These are phyloP conservation scores for Coelastrella sp. DNA, from an alignment of 139 green algal species.

Conservation along the genomic window DNA sequence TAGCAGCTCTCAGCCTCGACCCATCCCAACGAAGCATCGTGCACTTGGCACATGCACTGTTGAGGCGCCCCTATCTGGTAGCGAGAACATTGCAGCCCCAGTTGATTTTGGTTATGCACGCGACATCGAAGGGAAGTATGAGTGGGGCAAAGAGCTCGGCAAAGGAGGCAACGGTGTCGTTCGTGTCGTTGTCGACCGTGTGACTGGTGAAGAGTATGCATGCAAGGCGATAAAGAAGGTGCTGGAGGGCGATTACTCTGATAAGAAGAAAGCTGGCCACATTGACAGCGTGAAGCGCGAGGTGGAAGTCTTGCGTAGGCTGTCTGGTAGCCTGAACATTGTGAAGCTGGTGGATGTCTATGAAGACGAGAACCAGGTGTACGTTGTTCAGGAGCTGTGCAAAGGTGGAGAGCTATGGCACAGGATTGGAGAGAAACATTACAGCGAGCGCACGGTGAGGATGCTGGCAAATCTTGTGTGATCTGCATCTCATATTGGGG, in stretches of 20 bases:
- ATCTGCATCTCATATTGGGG: no score
- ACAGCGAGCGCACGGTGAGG: slow-evolving; percentile 64
- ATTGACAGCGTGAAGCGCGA: slow-evolving; percentile 73
- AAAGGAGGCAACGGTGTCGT: slow-evolving; percentile 62
- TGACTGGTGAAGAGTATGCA: slow-evolving; percentile 75
- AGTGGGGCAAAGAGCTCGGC: slow-evolving; percentile 48
- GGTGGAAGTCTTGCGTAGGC: slow-evolving; percentile 72
- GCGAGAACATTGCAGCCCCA: neutral
- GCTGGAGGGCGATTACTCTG: slow-evolving; percentile 62
- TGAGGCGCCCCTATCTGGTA: neutral
- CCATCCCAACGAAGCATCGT: neutral
- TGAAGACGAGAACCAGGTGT: slow-evolving; percentile 81
- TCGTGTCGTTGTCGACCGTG: slow-evolving; percentile 20
- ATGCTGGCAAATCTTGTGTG: no score
- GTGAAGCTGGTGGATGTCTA: slow-evolving; percentile 78
- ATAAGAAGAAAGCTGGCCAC: slow-evolving; percentile 74
- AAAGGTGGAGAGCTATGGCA: slow-evolving; percentile 84
- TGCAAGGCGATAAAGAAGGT: slow-evolving; percentile 85
- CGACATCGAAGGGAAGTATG: slow-evolving; percentile 45
- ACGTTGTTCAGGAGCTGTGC: slow-evolving; percentile 91
- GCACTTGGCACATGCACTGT: neutral
- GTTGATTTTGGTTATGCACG: slow-evolving; percentile 48
- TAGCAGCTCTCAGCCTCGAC: slow-evolving; percentile 1
- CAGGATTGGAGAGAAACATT: slow-evolving; percentile 70
- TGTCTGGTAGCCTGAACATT: slow-evolving; percentile 85